Evolutionary conservation across 2,329 filamentous ascomycete genomes (phyloP).

Genomic region (Fusarium hostae): DNA sequence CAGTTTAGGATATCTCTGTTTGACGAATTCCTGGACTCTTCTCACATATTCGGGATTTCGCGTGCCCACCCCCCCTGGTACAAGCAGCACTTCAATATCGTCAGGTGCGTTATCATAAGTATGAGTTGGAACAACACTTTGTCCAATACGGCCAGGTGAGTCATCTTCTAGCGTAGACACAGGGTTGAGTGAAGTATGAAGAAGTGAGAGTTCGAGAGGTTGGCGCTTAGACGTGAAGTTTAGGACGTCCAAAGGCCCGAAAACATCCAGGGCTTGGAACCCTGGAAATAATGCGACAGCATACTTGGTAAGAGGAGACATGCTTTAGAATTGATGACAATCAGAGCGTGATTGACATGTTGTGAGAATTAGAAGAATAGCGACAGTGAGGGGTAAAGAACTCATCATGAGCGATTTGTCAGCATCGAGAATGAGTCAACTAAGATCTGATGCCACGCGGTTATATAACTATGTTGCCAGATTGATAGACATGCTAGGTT

Average conservation of each 20-base stretch:
- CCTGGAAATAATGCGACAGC: conserved; percentile 39
- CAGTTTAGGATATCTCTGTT: conserved; percentile 54
- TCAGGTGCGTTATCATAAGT: conserved; percentile 49
- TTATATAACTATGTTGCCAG: not conserved
- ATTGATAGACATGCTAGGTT: not conserved
- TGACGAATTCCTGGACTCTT: conserved; percentile 55
- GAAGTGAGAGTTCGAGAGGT: conserved; percentile 43
- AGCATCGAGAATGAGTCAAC: not conserved
- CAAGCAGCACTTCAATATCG: conserved; percentile 53
- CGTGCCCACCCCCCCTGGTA: conserved; percentile 53
- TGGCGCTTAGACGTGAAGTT: conserved; percentile 44
- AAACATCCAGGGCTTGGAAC: conserved; percentile 43
- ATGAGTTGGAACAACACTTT: conserved; percentile 50
- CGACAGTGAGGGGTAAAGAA: not conserved
- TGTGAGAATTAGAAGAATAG: not conserved
- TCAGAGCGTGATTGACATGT: not conserved
- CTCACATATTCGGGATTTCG: conserved; percentile 39
- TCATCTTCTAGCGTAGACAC: conserved; percentile 41
- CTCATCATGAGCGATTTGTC: not conserved
- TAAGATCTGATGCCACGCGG: not conserved
- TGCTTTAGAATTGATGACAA: not conserved
- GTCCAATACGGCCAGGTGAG: conserved; percentile 41
- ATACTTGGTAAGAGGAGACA: conserved; percentile 34
- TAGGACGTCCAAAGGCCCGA: conserved; percentile 51
- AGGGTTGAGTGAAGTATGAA: conserved; percentile 45